Evolutionary conservation across 441 rosid species (phyloP), one percentile per base, ranked within the genome.

Genomic region (Omphalea diandra): DNA sequence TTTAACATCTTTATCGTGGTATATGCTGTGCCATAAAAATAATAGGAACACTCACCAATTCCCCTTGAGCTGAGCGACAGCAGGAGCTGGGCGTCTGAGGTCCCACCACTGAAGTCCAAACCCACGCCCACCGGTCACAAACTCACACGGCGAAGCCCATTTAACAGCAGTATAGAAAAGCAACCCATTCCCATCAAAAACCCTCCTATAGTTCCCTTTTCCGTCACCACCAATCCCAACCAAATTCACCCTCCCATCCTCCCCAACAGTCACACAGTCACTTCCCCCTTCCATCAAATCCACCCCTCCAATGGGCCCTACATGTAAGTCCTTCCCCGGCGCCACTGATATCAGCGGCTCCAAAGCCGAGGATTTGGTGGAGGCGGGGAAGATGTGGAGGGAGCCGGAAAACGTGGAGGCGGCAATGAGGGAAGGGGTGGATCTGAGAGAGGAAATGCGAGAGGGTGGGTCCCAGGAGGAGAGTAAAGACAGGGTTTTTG

Each of bases 21-120:
- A 27, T 27, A 29, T n/a, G 10, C n/a, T n/a, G n/a, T n/a, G 27
- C 18, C n/a, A 54, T 24, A 7, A 1, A 2, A 11, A 8, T 50
- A n/a, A n/a, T n/a, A n/a, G n/a, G n/a, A n/a, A 20, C 29, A 62
- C 90, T 80, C 81, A 94, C 98, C 93, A 89, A 69, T 70, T 83
- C 38, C 91, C 89, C 69, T 94, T 89, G 54, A 91, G 87, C 83
- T 83, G 89, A 3, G 90, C 85, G 55, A 84, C 96, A 3, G 96
- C 83, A 31, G 86, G 86, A 66, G 87, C 92, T 17, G 89, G 68
- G 67, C 79, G 88, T 80, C 98, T 84, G 70, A 76, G 84, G 81
- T 94, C 98, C 98, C 97, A 94, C 97, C 93, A 84, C 36, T 87
- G 96, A 43, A 94, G 71, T 61, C 97, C 88, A 71, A 85, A 88